Percentiles rank a stretch among this genome's conserved stretches.
phyloP scores from a whole-genome alignment of 1,284 basidiomycete genomes.

The Pascua guehoae region DNA sequence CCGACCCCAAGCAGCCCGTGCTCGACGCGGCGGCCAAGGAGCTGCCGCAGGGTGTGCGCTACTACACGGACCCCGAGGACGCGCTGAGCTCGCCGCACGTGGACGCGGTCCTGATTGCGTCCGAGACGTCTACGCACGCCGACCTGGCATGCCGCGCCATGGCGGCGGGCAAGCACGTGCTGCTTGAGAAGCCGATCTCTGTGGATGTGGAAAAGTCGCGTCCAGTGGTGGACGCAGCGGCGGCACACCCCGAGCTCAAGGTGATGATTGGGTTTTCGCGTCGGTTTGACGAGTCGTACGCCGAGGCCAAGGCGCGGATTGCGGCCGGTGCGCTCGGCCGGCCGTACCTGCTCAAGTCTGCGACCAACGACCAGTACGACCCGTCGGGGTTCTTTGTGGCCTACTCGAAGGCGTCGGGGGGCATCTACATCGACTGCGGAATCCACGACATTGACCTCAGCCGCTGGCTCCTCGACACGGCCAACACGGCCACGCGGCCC shows the following conservation, averaged over 20 bases:
- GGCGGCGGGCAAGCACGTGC: constrained; percentile 29
- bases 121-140: constrained; percentile 25
- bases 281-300: constrained; percentile 36
- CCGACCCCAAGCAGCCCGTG: constrained; percentile 9
- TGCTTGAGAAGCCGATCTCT: constrained; percentile 41
- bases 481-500: neutral
- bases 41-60: constrained; percentile 7
- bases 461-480: constrained; percentile 23
- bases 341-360: constrained; percentile 25
- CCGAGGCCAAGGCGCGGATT: constrained; percentile 20
- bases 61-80: constrained; percentile 3
- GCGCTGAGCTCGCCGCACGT: constrained; percentile 12
- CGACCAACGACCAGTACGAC: constrained; percentile 34
- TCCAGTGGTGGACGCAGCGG: constrained; percentile 25
- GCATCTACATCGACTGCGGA: constrained; percentile 37
- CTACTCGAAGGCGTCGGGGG: constrained; percentile 30
- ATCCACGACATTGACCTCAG: constrained; percentile 39
- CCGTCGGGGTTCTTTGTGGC: constrained; percentile 34
- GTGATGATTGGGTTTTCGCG: constrained; percentile 36
- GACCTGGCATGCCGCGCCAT: constrained; percentile 23
- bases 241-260: constrained; percentile 27
- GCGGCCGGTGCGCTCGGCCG: constrained; percentile 23
- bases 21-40: constrained; percentile 10
- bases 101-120: constrained; percentile 30
- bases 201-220: constrained; percentile 27